phyloP scores from a whole-genome alignment of 1,284 basidiomycete genomes.

The Filobasidium uniguttulatum region DNA sequence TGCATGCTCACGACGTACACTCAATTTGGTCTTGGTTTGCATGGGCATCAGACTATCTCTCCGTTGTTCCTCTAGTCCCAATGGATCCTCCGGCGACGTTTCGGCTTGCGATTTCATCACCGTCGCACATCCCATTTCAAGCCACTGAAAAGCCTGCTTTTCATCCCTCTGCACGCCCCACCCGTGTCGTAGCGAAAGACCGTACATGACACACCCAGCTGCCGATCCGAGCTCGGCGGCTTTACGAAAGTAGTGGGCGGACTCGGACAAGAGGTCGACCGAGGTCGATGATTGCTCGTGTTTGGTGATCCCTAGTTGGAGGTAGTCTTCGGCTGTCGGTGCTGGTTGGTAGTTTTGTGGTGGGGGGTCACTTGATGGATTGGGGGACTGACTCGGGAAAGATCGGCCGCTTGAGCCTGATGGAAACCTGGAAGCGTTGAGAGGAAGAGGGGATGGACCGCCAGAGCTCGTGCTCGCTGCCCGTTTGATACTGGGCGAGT shows the following conservation, averaged over 20 bases:
- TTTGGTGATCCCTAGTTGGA: conserved; percentile 11
- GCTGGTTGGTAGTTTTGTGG: too few relatives aligned
- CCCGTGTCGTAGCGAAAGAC: conserved; percentile 32
- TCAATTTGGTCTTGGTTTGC: conserved; percentile 22
- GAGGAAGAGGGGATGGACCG: too few relatives aligned
- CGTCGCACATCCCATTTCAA: conserved; percentile 27
- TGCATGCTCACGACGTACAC: conserved; percentile 14
- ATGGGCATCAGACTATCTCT: conserved; percentile 20
- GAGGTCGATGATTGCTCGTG: conserved; percentile 11
- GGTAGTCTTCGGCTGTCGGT: conserved; percentile 11
- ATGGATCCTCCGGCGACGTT: too few relatives aligned
- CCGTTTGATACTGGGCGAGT: too few relatives aligned
- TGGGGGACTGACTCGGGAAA: too few relatives aligned
- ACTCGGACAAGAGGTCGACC: conserved; percentile 28
- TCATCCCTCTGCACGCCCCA: conserved; percentile 32
- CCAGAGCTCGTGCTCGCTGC: too few relatives aligned
- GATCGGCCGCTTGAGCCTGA: too few relatives aligned
- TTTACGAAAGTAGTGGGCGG: conserved; percentile 33
- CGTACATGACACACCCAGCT: conserved; percentile 33
- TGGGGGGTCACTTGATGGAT: too few relatives aligned
- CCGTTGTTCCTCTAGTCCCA: conserved; percentile 22
- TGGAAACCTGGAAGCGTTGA: too few relatives aligned
- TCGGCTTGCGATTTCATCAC: conserved; percentile 19
- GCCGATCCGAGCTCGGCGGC: conserved; percentile 31
- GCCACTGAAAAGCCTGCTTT: conserved; percentile 26